Conservation (phyloP, 306 rosid species). For the Cyamopsis tetragonoloba region DNA sequence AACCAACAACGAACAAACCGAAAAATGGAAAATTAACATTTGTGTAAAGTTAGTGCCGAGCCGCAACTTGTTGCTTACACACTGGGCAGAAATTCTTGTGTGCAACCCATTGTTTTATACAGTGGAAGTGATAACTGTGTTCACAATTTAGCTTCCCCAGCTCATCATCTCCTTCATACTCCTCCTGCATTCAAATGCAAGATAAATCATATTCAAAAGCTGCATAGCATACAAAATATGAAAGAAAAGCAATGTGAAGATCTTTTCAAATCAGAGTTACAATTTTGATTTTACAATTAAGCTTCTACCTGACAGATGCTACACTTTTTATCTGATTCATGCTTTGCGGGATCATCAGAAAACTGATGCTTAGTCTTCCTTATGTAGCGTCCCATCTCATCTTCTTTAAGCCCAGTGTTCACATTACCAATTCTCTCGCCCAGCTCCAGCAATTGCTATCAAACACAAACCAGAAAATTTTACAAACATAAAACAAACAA, state of each 20-base stretch:
- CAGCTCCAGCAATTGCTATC: conserved; percentile 82
- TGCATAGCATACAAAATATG: neutral
- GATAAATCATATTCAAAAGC: neutral
- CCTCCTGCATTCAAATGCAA: conserved; percentile 57
- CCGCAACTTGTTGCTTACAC: conserved; percentile 70
- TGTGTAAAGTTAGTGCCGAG: conserved; percentile 35
- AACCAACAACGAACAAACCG: too few species aligned
- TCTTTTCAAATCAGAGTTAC: neutral
- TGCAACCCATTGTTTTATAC: conserved; percentile 80
- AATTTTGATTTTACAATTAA: neutral
- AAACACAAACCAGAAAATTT: conserved; percentile 19
- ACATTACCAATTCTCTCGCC: conserved; percentile 89
- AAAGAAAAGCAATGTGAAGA: neutral
- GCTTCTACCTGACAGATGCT: conserved; percentile 86
- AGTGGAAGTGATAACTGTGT: conserved; percentile 65
- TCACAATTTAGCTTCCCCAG: conserved; percentile 82
- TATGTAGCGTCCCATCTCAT: conserved; percentile 56
- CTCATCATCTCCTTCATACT: conserved; percentile 71
- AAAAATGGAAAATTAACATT: too few species aligned
- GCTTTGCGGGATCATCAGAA: conserved; percentile 35
- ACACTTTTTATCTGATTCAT: conserved; percentile 62
- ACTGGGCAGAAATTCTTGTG: conserved; percentile 87
- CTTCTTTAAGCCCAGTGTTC: conserved; percentile 80
- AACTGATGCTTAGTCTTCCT: conserved; percentile 48
- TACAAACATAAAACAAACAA: neutral